phyloP scores from a whole-genome alignment of 2,329 filamentous ascomycete species.

The Apiospora marii region DNA sequence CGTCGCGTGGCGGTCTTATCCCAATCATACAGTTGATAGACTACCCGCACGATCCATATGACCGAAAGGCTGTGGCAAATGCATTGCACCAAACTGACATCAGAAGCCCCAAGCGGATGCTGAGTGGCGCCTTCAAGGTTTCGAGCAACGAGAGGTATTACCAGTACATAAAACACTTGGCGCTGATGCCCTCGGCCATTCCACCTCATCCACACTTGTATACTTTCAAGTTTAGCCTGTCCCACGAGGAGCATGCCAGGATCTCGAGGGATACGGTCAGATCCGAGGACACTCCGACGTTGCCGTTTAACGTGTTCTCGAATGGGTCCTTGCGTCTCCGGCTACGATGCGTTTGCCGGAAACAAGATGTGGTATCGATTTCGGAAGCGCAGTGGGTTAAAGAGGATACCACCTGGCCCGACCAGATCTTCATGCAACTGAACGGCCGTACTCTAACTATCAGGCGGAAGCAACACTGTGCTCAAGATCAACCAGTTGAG shows the following conservation, averaged over 20 bases:
- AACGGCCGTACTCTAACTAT: slow-evolving; percentile 67
- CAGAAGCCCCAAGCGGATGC: slow-evolving; percentile 54
- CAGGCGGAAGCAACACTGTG: slow-evolving; percentile 75
- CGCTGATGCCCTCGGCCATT: slow-evolving; percentile 53
- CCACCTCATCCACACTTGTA: slow-evolving; percentile 48
- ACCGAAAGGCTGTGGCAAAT: slow-evolving; percentile 50
- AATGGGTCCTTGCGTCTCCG: slow-evolving; percentile 70
- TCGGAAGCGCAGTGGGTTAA: slow-evolving; percentile 66
- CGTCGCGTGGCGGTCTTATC: neutral
- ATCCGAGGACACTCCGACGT: slow-evolving; percentile 33
- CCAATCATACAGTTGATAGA: slow-evolving; percentile 39
- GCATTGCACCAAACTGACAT: slow-evolving; percentile 56
- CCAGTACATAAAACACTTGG: slow-evolving; percentile 63
- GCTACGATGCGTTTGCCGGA: slow-evolving; percentile 66
- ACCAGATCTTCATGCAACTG: slow-evolving; percentile 71
- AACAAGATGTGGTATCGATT: slow-evolving; percentile 37
- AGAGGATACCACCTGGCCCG: slow-evolving; percentile 74
- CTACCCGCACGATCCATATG: slow-evolving; percentile 50
- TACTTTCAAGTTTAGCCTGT: slow-evolving; percentile 57
- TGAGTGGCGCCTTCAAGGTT: slow-evolving; percentile 35
- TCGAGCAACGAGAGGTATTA: slow-evolving; percentile 55
- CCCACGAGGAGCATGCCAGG: slow-evolving; percentile 43
- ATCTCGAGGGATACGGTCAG: slow-evolving; percentile 44
- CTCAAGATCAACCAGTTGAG: slow-evolving; percentile 79
- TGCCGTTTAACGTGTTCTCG: slow-evolving; percentile 50